These are phyloP conservation scores for Baorangia bicolor DNA, from an alignment of 768 basidiomycete species.

Conservation along the genomic window DNA sequence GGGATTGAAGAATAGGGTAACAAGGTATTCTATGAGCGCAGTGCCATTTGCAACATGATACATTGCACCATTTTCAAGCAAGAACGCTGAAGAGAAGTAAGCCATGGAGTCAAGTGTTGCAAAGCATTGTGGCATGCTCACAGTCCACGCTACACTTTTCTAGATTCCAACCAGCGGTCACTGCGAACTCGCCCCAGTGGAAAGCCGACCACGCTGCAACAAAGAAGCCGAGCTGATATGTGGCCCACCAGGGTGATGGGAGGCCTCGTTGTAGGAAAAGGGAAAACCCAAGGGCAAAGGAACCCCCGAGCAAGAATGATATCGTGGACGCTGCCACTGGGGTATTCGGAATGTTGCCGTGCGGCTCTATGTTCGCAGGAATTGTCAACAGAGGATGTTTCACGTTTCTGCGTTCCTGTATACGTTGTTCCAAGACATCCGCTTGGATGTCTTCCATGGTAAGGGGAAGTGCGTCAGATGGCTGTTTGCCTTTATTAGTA, in stretches of 20 bases:
- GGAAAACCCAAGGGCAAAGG: slow-evolving; percentile 58
- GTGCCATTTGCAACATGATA: slow-evolving; percentile 84
- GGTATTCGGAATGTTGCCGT: slow-evolving; percentile 82
- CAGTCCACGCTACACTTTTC: slow-evolving; percentile 93
- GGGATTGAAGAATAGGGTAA: slow-evolving; percentile 67
- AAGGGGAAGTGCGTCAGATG: too few species aligned
- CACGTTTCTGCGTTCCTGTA: slow-evolving; percentile 40
- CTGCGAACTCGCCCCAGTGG: slow-evolving; percentile 93
- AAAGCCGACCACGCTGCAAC: slow-evolving; percentile 81
- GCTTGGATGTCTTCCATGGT: slow-evolving; percentile 34
- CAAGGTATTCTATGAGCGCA: slow-evolving; percentile 78
- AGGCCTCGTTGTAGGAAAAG: slow-evolving; percentile 51
- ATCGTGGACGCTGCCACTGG: slow-evolving; percentile 75
- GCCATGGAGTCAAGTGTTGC: not conserved
- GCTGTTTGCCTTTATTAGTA: slow-evolving; percentile 20
- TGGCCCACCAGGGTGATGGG: slow-evolving; percentile 55
- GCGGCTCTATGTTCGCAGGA: slow-evolving; percentile 39
- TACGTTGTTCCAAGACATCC: slow-evolving; percentile 42
- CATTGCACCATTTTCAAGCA: slow-evolving; percentile 83
- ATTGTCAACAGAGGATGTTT: slow-evolving; percentile 52
- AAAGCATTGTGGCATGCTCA: slow-evolving; percentile 41
- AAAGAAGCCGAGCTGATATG: slow-evolving; percentile 81
- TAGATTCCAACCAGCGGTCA: slow-evolving; percentile 94
- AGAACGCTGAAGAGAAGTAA: slow-evolving; percentile 61
- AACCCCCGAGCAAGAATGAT: slow-evolving; percentile 80